A percentile compares a stretch with the other conserved stretches of the same genome.
These are phyloP conservation scores for Arxiozyma slooffiae DNA, from an alignment of 1,139 yeast species.

Conservation along the genomic window DNA sequence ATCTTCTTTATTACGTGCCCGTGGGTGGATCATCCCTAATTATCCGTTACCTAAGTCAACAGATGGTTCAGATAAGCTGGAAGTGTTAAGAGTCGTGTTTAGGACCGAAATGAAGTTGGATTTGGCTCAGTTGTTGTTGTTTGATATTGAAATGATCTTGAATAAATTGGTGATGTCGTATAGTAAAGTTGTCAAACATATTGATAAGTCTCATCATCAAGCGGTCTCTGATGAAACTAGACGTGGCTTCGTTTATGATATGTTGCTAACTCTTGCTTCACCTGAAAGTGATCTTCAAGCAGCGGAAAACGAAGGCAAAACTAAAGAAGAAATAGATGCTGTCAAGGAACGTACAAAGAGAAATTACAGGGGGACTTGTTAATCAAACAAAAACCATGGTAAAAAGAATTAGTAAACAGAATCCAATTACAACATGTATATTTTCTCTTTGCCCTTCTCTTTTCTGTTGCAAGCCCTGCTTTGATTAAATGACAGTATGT, in stretches of 20 bases:
- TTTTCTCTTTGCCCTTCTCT: too few relatives aligned
- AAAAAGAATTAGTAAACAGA: neutral
- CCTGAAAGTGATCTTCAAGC: conserved; percentile 9
- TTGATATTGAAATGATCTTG: conserved; percentile 49
- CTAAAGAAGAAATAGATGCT: conserved; percentile 6
- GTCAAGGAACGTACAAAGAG: conserved; percentile 10
- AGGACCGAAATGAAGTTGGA: conserved; percentile 63
- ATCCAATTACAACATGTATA: neutral
- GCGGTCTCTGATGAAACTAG: conserved; percentile 8
- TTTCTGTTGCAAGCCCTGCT: too few relatives aligned
- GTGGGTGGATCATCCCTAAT: conserved; percentile 85
- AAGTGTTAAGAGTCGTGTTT: conserved; percentile 78
- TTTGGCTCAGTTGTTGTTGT: conserved; percentile 61
- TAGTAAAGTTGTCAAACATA: conserved; percentile 29
- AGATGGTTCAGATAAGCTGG: conserved; percentile 35
- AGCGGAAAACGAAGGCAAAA: neutral
- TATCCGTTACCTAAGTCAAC: conserved; percentile 66
- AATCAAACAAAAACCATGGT: neutral
- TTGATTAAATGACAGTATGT: neutral
- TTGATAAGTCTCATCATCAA: conserved; percentile 8
- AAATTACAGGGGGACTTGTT: conserved; percentile 27
- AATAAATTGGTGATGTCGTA: conserved; percentile 44
- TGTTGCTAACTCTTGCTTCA: conserved; percentile 20
- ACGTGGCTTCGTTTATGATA: conserved; percentile 16
- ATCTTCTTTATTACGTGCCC: conserved; percentile 62